Conservation (phyloP, 176 grass and related monocot genomes). For the Aegilops speltoides region DNA sequence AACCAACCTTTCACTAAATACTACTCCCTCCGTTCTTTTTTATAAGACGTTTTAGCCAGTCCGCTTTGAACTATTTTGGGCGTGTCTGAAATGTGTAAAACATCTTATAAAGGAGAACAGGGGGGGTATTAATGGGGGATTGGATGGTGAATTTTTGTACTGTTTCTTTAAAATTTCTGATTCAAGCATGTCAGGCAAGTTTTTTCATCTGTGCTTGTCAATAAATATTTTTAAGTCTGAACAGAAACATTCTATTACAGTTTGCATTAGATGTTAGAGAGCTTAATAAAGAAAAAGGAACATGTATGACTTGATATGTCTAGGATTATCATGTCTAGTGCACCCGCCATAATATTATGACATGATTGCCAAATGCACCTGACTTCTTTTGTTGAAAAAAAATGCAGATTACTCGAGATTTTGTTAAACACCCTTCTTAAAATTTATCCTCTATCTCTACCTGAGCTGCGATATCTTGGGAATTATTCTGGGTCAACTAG, state of each 20-base stretch:
- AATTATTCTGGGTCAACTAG: conserved; percentile 50
- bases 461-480: conserved; percentile 59
- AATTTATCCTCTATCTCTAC: conserved; percentile 59
- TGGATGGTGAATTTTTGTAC: neutral
- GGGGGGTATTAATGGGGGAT: neutral
- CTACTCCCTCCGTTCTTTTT: too few species aligned
- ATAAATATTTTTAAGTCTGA: neutral
- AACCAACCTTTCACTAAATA: conserved; percentile 16
- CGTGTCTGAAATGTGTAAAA: too few species aligned
- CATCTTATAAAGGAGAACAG: too few species aligned
- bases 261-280: conserved; percentile 7
- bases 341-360: conserved; percentile 7
- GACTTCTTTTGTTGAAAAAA: conserved; percentile 26
- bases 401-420: conserved; percentile 77
- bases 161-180: conserved; percentile 20
- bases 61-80: too few species aligned
- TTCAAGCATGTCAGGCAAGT: neutral
- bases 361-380: conserved; percentile 41
- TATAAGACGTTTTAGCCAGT: too few species aligned
- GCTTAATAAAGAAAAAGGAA: conserved; percentile 3
- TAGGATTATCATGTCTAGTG: conserved; percentile 2
- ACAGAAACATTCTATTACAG: neutral
- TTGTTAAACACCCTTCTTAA: conserved; percentile 66
- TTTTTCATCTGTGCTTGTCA: conserved; percentile 2
- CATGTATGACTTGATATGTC: conserved; percentile 12